Conservation (phyloP, 2,329 filamentous ascomycete genomes). For the Orbilia oligospora region DNA sequence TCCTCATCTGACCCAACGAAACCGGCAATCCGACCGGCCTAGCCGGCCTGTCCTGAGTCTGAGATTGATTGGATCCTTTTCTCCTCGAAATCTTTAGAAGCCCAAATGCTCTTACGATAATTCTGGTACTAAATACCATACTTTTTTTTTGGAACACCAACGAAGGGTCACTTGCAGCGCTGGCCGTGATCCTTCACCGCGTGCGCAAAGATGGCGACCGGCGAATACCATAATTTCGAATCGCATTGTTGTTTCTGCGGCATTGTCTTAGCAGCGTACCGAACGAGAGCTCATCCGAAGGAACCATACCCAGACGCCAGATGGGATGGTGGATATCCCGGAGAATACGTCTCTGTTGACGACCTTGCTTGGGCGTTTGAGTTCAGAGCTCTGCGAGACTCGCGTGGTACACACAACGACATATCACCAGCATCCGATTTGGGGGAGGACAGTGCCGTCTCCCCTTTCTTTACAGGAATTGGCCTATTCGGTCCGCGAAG, state of each 20-base stretch:
- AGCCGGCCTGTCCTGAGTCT: constrained; percentile 1
- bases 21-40: constrained; percentile 13
- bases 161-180: not conserved
- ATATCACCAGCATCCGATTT: constrained; percentile 40
- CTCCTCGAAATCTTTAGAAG: not conserved
- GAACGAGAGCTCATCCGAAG: constrained; percentile 51
- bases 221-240: constrained; percentile 59
- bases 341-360: constrained; percentile 54
- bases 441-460: constrained; percentile 42
- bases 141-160: not conserved
- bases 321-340: constrained; percentile 59
- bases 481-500: constrained; percentile 50
- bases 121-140: constrained; percentile 6
- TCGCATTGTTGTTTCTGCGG: constrained; percentile 59
- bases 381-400: constrained; percentile 58
- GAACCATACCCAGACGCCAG: constrained; percentile 57
- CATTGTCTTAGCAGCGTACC: constrained; percentile 54
- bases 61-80: constrained; percentile 5
- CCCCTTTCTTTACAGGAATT: constrained; percentile 58
- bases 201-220: constrained; percentile 45
- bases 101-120: constrained; percentile 17
- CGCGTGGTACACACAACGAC: constrained; percentile 52
- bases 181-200: constrained; percentile 20
- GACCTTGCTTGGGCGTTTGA: constrained; percentile 59
- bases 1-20: constrained; percentile 21